Conservation (phyloP, 768 basidiomycete species). For the Naematelia encephala region DNA sequence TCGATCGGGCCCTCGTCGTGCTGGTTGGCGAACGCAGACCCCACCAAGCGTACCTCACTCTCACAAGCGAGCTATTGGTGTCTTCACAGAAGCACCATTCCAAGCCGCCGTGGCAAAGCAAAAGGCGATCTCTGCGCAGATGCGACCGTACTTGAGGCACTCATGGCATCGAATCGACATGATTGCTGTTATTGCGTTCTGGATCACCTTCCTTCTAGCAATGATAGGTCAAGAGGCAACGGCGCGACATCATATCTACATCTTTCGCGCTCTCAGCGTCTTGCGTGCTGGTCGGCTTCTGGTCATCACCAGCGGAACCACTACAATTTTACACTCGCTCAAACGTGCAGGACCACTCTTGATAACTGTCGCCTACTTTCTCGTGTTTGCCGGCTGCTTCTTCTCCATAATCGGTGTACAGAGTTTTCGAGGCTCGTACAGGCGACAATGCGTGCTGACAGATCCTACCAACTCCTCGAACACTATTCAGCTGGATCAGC, state of each 20-base stretch:
- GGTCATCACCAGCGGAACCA: constrained; percentile 85
- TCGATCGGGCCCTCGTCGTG: not conserved
- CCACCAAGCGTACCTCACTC: not conserved
- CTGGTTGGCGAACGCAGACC: not conserved
- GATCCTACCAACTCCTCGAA: constrained; percentile 48
- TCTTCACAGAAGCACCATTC: constrained; percentile 51
- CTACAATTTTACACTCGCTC: constrained; percentile 87
- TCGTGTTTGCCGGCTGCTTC: constrained; percentile 79
- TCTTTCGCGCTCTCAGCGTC: constrained; percentile 85
- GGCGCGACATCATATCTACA: constrained; percentile 64
- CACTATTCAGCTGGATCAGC: constrained; percentile 54
- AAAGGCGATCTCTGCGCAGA: constrained; percentile 41
- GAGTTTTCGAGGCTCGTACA: constrained; percentile 80
- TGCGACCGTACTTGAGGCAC: constrained; percentile 81
- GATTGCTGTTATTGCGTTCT: constrained; percentile 78
- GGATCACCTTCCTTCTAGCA: constrained; percentile 75
- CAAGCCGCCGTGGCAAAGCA: constrained; percentile 50
- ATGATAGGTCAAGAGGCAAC: constrained; percentile 66
- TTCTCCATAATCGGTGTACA: constrained; percentile 96
- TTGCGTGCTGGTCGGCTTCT: constrained; percentile 76
- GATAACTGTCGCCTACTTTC: constrained; percentile 83
- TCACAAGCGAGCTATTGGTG: not conserved
- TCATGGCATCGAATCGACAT: constrained; percentile 81
- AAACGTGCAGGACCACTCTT: constrained; percentile 88
- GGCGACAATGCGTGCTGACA: constrained; percentile 52